Conservation (phyloP, 495 filamentous ascomycete species). For the Podospora pseudoanserina region DNA sequence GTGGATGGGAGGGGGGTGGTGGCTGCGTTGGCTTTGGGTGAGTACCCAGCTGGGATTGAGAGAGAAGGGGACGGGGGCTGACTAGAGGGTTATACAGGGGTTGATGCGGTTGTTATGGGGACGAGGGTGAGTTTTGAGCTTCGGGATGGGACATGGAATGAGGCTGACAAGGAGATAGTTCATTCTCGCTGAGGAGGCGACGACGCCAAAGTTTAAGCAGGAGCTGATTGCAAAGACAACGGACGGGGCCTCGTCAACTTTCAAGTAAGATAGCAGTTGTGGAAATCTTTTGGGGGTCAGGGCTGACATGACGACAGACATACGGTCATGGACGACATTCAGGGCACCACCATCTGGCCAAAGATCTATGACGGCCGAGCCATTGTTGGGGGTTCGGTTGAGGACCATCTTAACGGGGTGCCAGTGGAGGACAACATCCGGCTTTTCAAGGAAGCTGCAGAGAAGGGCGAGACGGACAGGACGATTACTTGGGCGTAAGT, state of each 20-base stretch:
- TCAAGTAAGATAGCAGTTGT: conserved; percentile 39
- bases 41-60: conserved; percentile 4
- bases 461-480: conserved; percentile 30
- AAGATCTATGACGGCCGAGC: conserved; percentile 60
- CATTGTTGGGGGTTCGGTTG: conserved; percentile 56
- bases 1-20: conserved; percentile 62
- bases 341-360: conserved; percentile 65
- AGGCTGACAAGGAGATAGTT: conserved; percentile 33
- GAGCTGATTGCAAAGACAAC: conserved; percentile 55
- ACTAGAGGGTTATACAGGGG: conserved; percentile 30
- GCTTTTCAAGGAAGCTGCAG: conserved; percentile 52
- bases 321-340: conserved; percentile 64
- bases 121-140: conserved; percentile 52
- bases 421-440: conserved; percentile 54
- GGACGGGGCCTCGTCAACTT: conserved; percentile 63
- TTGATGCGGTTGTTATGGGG: conserved; percentile 64
- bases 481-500: conserved; percentile 55
- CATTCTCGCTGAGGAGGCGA: conserved; percentile 62
- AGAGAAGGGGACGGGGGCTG: background rate
- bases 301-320: conserved; percentile 37
- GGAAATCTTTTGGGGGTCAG: background rate
- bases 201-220: conserved; percentile 57
- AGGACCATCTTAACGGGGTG: conserved; percentile 54
- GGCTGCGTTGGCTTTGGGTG: conserved; percentile 60
- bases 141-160: background rate